Conservation (phyloP, 306 rosid genomes). For the Comarum palustre region DNA sequence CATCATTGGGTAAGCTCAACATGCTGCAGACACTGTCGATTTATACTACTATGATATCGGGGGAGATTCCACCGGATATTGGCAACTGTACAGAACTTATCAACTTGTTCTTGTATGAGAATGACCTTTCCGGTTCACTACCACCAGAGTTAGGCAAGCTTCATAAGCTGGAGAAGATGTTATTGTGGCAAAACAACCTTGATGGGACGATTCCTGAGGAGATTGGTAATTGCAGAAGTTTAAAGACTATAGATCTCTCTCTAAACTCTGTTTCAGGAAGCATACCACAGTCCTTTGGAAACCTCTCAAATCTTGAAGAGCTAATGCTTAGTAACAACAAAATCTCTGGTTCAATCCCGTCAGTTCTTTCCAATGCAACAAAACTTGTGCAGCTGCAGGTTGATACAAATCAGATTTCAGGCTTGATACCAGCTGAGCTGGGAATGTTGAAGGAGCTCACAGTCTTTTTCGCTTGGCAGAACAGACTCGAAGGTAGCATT, state of each 20-base stretch:
- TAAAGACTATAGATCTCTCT: slow-evolving; percentile 63
- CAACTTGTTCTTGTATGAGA: slow-evolving; percentile 66
- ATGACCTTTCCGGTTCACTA: slow-evolving; percentile 59
- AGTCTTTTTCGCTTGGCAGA: slow-evolving; percentile 82
- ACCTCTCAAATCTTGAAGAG: slow-evolving; percentile 64
- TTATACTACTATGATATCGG: slow-evolving; percentile 70
- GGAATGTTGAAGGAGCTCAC: slow-evolving; percentile 55
- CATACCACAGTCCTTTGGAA: slow-evolving; percentile 64
- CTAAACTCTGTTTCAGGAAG: slow-evolving; percentile 67
- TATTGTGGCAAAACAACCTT: slow-evolving; percentile 74
- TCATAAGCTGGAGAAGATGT: slow-evolving; percentile 60
- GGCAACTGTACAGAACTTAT: slow-evolving; percentile 92
- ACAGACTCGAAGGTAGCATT: slow-evolving; percentile 73
- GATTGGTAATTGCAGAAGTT: slow-evolving; percentile 62
- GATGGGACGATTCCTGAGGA: slow-evolving; percentile 63
- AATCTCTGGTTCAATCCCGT: slow-evolving; percentile 72
- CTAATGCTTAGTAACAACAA: slow-evolving; percentile 84
- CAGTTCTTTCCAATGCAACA: slow-evolving; percentile 50
- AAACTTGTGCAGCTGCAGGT: slow-evolving; percentile 74
- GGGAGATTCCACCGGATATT: slow-evolving; percentile 70
- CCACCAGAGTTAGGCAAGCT: slow-evolving; percentile 73
- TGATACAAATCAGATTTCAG: slow-evolving; percentile 69
- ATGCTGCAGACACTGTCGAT: slow-evolving; percentile 64
- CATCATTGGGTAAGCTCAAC: slow-evolving; percentile 57
- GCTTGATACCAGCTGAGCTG: slow-evolving; percentile 61